Base-by-base conservation (phyloP, 257 asterid species). In the Przewalskia tangutica region DNA sequence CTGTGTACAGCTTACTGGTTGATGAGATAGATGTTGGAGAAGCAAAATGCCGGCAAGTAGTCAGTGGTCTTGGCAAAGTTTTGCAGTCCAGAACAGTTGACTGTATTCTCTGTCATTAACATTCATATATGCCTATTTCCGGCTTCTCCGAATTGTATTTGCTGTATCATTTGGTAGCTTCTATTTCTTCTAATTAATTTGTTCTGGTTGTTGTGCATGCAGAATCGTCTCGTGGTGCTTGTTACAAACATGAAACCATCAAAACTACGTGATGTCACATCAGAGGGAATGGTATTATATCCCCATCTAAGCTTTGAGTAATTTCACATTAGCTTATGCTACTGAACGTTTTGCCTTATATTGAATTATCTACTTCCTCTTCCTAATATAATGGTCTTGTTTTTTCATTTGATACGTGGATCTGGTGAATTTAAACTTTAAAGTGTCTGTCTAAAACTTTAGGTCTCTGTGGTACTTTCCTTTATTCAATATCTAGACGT, bases 1-100 rank as follows among this genome's bases (percentile, higher is more conserved):
- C 2, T 80, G 81, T 51, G 59, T 85, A 82, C 91, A 96, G 99
- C 87, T 89, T 94, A 87, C 89, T 96, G 87, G 98, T 96, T 89
- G 99, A 96, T 88, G 99, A 96, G 90, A 96, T 96, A 87, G 98
- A 96, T 86, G 84, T 93, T 87, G 98, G 99, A 87, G 98, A 94
- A 84, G 90, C 90, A 58, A 93, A 92, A 88, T 91, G 89, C 83
- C 89, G 99, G 63, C 99, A 96, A 88, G 99, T 94, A 58, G 99
- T 96, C 71, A 96, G 99, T 86, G 99, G 99, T 75, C 89, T 96
- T 96, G 38, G 99, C 98, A 51, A 96, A 96, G 83, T 93, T 87
- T 88, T 89, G 90, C 86, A 91, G 91, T 77, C 99, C 97, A 4
- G 99, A 94, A 77, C 92, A 92, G 85, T 84, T 96, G 70, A 91